Evolutionary conservation across 768 basidiomycete species (phyloP), one percentile per base, ranked within the genome.

Genomic region (Obba rivulosa): DNA sequence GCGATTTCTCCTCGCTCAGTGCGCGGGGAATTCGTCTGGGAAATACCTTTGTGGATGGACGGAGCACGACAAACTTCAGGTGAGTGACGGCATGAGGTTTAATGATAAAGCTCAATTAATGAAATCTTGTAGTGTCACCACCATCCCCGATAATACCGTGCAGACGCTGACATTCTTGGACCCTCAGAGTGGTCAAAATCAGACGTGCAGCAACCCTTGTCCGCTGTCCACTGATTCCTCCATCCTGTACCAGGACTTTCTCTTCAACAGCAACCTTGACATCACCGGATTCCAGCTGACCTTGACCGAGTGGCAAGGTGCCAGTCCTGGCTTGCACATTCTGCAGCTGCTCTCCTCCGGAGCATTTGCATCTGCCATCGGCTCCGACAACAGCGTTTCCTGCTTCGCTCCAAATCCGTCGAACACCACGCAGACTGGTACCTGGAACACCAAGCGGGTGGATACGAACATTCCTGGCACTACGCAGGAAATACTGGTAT

Each of bases 291-390:
- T 96, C 52, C 85, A 94, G 65, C 73, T 99, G 59, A 85, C 81
- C 46, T 72, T 98, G 17, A 80, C 84, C 8, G 69, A 74, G 41
- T 95, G 86, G 77, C 76, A 70, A 39, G 95, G 93, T 34, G 66
- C 72, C 8, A 79, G 81, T 8, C 79, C 90, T 3, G 96, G 94
- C 37, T 69, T 99, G 28, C 92, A 95, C 63, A 73, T 96, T 43
- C 63, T 98, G n/a, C 92, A 98, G 60, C 72, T 98, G 14, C 80
- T 99, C 17, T 93, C 92, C 2, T 85, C 90, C 16, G 96, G 95
- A 50, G 87, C 93, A 14, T 94, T 88, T 58, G 90, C 85, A 11
- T 92, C 91, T 1, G 79, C 91, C 1, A 66, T 88, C 46, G 62
- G 67, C 43, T 60, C 61, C 14, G 72, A 81, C 45, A 90, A 93